Evolutionary conservation across 371 early-diverging fungal genomes (phyloP).

Genomic region (Circinella umbellata): DNA sequence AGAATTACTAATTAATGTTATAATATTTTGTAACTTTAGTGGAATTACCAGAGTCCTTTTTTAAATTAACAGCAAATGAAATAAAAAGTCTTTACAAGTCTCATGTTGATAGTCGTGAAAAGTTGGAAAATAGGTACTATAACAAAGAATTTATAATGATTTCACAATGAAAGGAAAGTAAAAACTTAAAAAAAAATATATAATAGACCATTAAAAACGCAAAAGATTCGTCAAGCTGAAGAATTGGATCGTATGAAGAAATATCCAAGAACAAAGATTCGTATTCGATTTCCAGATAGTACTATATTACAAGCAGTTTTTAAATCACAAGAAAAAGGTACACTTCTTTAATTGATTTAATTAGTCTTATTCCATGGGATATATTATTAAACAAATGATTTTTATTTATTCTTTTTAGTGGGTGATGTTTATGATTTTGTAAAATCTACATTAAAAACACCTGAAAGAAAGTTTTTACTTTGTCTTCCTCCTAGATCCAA

Average conservation of each 20-base stretch:
- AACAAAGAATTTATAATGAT: no score
- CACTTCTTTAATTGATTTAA: no score
- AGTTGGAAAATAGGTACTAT: constrained; percentile 51
- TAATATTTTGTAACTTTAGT: constrained; percentile 15
- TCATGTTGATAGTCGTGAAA: constrained; percentile 41
- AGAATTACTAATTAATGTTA: background rate
- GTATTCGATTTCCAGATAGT: constrained; percentile 52
- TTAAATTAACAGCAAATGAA: constrained; percentile 43
- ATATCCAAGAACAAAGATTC: constrained; percentile 53
- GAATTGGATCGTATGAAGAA: constrained; percentile 49
- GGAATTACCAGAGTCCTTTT: constrained; percentile 52
- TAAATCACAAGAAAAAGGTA: constrained; percentile 50
- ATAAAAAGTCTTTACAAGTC: constrained; percentile 46
- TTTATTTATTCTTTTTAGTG: constrained; percentile 22
- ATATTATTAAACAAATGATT: no score
- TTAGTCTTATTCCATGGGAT: no score
- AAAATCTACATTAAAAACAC: constrained; percentile 39
- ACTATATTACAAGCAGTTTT: constrained; percentile 48
- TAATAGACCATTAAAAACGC: constrained; percentile 54
- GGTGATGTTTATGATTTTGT: constrained; percentile 47
- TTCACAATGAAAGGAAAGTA: no score
- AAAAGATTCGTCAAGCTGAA: constrained; percentile 49
- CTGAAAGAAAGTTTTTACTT: constrained; percentile 50
- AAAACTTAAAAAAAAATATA: no score
- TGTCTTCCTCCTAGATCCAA: constrained; percentile 53